Evolutionary conservation across 352 stramenopile species (phyloP), one percentile per base, ranked within the genome.

Genomic region (Vaucheria bursata): DNA sequence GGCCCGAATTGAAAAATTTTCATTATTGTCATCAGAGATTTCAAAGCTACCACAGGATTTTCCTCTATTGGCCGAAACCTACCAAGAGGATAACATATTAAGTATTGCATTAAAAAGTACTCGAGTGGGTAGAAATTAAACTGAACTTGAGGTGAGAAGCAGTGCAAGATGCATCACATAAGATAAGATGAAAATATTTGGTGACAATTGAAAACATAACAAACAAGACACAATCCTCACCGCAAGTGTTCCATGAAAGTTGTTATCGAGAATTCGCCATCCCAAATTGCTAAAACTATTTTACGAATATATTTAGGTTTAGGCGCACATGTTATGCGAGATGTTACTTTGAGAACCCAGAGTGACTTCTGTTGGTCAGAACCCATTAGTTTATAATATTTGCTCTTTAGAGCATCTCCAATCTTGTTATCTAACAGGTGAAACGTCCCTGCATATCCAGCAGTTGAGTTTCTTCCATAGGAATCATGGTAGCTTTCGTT

Each of bases 301-400:
- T 83, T 83, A 33, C 74, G 40, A 25, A 85, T 66, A 35, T 85
- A 85, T 72, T 84, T 84, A 7, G 79, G 70, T 64, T 84, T 82
- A 3, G 79, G 79, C 49, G 65, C 73, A 6, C 50, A 73, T 0
- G 74, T 35, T 50, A 78, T 77, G 71, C 74, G 68, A 1, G 70
- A 79, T 38, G 79, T 84, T 1, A 75, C 73, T 59, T 84, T 84
- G 0, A 84, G 45, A 29, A 84, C 74, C 79, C 79, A 84, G 33
- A 77, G 36, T 35, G 69, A 71, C 67, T 81, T 83, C 73, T 71
- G 59, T 69, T 79, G 64, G 73, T 81, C 78, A 25, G 1, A 37
- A 0, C 71, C 72, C 66, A 80, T 35, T 0, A 80, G 52, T 71
- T 80, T 80, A 59, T 76, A 80, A 68, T 33, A 76, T 53, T 80